Percentiles rank a stretch among this genome's conserved stretches.
These are phyloP conservation scores for Trapa bicornis DNA, from an alignment of 345 rosid species.

Conservation along the genomic window DNA sequence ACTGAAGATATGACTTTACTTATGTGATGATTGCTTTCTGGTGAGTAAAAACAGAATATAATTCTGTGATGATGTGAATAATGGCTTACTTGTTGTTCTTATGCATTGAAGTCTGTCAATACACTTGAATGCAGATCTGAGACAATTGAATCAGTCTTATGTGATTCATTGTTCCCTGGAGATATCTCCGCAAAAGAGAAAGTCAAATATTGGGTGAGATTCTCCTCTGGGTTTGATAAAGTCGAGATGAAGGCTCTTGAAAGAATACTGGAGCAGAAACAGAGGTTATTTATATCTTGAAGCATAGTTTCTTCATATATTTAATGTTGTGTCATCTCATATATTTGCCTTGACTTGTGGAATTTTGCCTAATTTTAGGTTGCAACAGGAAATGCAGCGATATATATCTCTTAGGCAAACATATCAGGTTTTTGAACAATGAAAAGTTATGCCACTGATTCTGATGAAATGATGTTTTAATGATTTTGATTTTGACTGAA, in stretches of 20 bases:
- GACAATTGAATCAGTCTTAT: constrained; percentile 60
- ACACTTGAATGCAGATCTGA: constrained; percentile 61
- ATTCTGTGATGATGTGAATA: background rate
- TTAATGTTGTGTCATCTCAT: background rate
- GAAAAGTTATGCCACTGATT: background rate
- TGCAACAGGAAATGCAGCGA: constrained; percentile 93
- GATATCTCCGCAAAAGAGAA: constrained; percentile 51
- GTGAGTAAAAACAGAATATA: background rate
- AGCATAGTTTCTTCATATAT: constrained; percentile 4
- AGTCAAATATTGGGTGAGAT: constrained; percentile 65
- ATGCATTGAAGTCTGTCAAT: background rate
- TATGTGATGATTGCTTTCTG: background rate
- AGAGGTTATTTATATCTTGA: constrained; percentile 40
- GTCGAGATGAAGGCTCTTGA: constrained; percentile 84
- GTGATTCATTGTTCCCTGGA: constrained; percentile 53
- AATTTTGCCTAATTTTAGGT: constrained; percentile 42
- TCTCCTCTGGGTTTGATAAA: constrained; percentile 67
- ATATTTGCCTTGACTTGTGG: background rate
- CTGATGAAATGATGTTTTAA: background rate
- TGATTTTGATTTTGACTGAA: background rate
- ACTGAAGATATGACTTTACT: background rate
- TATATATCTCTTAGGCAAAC: constrained; percentile 68
- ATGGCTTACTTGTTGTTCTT: background rate
- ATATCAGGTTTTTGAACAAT: constrained; percentile 50
- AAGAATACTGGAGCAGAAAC: constrained; percentile 88